Evolutionary conservation across 2,329 filamentous ascomycete genomes (phyloP), one percentile per base, ranked within the genome.

Genomic region (Phaeophleospora eucalypticola): DNA sequence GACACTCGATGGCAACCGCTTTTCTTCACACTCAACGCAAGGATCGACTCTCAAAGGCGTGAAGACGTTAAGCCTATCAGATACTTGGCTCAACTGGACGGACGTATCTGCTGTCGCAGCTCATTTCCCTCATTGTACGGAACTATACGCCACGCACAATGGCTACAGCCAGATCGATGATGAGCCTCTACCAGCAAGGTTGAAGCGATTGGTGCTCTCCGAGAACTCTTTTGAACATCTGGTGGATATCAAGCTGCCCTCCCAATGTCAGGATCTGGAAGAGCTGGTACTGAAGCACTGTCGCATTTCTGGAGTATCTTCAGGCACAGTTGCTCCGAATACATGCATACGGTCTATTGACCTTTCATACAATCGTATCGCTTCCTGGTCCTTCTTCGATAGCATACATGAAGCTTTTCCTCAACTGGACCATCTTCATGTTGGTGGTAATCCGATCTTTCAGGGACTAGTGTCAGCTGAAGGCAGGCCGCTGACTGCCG

Each of bases 381-480:
- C 59, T 14, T 75, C 76, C 15, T 96, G 89, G 87, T 61, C 67
- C 21, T 87, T 94, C 64, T 74, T 95, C 54, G 83, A 95, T 59
- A 64, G 73, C 4, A 76, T 98, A 1, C 71, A 79, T 2, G 12
- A 24, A 4, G 71, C 81, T 48, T 88, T 95, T 56, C 91, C 93
- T 0, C 81, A 83, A 3, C 74, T 97, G 4, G 76, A 72, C 10
- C 82, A 82, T 27, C 78, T 98, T 33, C 86, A 90, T 14, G 81
- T 95, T 51, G 82, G 87, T 4, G 84, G 89, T 63, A 97, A 97
- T 57, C 90, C 91, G 3, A 76, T 97, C 17, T 94, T 88, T 68
- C 74, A 83, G 44, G 70, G 75, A 53, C 73, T 73, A n/a, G 56
- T 59, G 43, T 59, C 68, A 35, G 40, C 73, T 51, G 68, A 70